Evolutionary conservation across 441 rosid genomes (phyloP), one percentile per base, ranked within the genome.

Genomic region (Arabidopsis hybrid): DNA sequence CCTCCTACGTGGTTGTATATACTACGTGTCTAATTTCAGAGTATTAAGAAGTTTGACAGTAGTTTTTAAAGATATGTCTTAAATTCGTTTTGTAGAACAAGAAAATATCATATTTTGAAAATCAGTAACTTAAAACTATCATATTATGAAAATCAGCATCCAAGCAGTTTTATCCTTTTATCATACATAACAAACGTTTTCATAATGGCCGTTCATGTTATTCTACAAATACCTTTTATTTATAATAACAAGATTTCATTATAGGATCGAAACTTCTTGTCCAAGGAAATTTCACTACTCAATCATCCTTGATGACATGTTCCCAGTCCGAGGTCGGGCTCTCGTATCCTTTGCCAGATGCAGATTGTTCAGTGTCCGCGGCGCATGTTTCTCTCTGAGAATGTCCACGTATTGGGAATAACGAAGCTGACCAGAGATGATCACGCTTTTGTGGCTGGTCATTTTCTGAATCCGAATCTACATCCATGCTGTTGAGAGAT

Each of bases 241-340:
- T 66, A 66, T 58, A 73, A 18, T 35, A 14, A 57, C 53, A 65
- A 65, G 65, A n/a, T 67, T 53, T 34, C 58, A 58, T 47, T 1
- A 29, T 29, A 26, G 7, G 66, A 73, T 40, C 14, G 52, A 58
- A 73, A 57, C 71, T 57, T 57, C 66, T 46, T 47, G 11, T 47
- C 43, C 66, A 73, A 11, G 26, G 40, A 57, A 46, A 50, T 46
- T 42, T 14, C 63, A 61, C 29, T 68, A 14, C 17, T 75, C 31
- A 75, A 69, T 86, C 89, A 78, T 91, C 92, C 75, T 81, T 81
- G 74, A 62, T 60, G 17, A 91, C 86, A 78, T 85, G 90, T 67
- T 93, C 97, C 95, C 95, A 93, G 21, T 90, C 96, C 2, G 91
- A 86, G 43, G 85, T 73, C 26, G 80, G 81, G 63, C 80, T 76